Evolutionary conservation across 2,329 filamentous ascomycete genomes (phyloP).

Genomic region (Elsinoe ampelina): DNA sequence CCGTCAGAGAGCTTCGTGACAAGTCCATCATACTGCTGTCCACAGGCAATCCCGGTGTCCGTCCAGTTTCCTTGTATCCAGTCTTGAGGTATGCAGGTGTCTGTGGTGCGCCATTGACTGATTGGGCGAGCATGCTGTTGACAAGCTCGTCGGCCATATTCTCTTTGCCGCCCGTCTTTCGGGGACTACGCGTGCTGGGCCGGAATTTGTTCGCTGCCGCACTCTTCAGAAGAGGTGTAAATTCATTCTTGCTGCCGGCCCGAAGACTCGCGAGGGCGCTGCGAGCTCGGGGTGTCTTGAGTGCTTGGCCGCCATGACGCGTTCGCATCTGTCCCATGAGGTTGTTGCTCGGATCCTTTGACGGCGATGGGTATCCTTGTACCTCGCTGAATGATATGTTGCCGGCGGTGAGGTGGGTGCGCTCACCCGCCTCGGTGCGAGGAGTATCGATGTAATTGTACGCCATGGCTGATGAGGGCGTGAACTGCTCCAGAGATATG

Average conservation of each 20-base stretch:
- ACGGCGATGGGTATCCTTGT: slow-evolving; percentile 74
- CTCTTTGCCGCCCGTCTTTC: slow-evolving; percentile 18
- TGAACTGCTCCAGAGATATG: neutral
- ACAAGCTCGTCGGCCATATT: slow-evolving; percentile 16
- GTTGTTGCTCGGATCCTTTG: slow-evolving; percentile 57
- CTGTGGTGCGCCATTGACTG: slow-evolving; percentile 40
- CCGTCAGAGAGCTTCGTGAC: slow-evolving; percentile 54
- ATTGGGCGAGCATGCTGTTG: slow-evolving; percentile 27
- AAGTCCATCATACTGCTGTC: slow-evolving; percentile 61
- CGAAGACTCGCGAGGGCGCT: slow-evolving; percentile 61
- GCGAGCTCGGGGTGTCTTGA: slow-evolving; percentile 67
- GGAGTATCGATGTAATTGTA: slow-evolving; percentile 65
- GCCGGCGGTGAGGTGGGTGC: slow-evolving; percentile 53
- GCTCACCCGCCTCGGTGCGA: slow-evolving; percentile 73
- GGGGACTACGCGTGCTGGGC: slow-evolving; percentile 18
- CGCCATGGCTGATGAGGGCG: slow-evolving; percentile 30
- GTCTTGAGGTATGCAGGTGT: slow-evolving; percentile 61
- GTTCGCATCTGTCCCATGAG: slow-evolving; percentile 67
- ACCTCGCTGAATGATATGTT: slow-evolving; percentile 82
- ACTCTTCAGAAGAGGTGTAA: slow-evolving; percentile 85
- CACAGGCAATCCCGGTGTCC: slow-evolving; percentile 66
- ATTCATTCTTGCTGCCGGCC: slow-evolving; percentile 56
- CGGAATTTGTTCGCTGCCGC: slow-evolving; percentile 59
- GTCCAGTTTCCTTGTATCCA: slow-evolving; percentile 49
- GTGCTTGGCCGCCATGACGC: slow-evolving; percentile 45